Evolutionary conservation across 768 basidiomycete genomes (phyloP).

Genomic region (Boletellus sp.): DNA sequence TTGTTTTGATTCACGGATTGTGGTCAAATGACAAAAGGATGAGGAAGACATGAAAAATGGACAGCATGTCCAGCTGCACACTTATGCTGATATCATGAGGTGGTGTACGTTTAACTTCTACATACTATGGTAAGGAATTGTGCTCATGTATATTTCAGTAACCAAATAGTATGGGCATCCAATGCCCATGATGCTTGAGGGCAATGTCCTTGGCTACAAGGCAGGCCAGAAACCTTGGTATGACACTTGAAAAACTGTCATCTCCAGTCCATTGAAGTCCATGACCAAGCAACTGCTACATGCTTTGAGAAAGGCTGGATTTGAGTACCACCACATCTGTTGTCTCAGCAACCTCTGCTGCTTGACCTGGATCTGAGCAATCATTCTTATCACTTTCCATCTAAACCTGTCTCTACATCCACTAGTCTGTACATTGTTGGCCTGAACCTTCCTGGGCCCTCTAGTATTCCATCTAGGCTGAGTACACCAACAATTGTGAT

Average conservation of each 20-base stretch:
- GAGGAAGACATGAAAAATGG: background rate
- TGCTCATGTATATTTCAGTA: no score
- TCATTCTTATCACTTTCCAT: background rate
- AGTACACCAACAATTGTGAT: no score
- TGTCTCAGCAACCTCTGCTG: background rate
- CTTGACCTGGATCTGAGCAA: background rate
- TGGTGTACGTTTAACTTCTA: background rate
- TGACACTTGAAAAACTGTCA: background rate
- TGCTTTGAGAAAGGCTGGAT: background rate
- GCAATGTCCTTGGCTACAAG: background rate
- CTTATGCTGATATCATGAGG: background rate
- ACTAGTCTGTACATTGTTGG: no score
- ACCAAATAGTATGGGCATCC: background rate
- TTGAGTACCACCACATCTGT: background rate
- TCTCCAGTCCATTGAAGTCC: background rate
- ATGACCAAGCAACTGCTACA: background rate
- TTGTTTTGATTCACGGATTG: background rate
- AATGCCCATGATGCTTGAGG: background rate
- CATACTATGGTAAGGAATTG: background rate
- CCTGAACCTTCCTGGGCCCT: no score
- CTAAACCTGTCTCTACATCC: no score
- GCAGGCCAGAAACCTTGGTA: background rate
- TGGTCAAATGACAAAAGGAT: background rate
- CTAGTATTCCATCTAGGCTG: no score
- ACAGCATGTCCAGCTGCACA: background rate